Percentiles rank a stretch among this genome's conserved stretches.
These are phyloP conservation scores for Colletotrichum scovillei DNA, from an alignment of 2,329 filamentous ascomycete species.

Conservation along the genomic window DNA sequence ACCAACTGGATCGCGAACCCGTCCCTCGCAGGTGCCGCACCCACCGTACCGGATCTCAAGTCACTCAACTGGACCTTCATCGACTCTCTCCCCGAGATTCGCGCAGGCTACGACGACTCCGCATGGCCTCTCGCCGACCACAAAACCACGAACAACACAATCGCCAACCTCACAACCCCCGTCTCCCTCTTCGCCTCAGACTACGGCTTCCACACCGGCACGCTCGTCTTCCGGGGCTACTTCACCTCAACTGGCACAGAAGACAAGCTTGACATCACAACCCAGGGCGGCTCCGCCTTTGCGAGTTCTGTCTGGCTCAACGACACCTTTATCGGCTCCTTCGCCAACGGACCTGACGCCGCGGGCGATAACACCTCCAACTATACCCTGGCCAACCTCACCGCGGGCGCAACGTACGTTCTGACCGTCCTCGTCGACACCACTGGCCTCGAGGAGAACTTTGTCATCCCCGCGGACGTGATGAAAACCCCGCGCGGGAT, in stretches of 20 bases:
- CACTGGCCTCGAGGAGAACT: conserved; percentile 77
- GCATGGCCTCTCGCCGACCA: conserved; percentile 72
- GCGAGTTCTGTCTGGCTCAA: conserved; percentile 76
- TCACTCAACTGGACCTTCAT: conserved; percentile 74
- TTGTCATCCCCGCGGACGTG: conserved; percentile 65
- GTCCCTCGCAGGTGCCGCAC: conserved; percentile 50
- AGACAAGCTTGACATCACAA: conserved; percentile 64
- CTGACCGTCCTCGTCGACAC: conserved; percentile 79
- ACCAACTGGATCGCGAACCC: conserved; percentile 56
- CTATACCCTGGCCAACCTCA: conserved; percentile 65
- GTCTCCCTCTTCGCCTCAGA: conserved; percentile 76
- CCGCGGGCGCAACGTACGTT: conserved; percentile 63
- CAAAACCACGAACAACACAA: conserved; percentile 70
- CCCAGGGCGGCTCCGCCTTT: conserved; percentile 75
- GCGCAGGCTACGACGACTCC: conserved; percentile 73
- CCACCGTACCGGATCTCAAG: conserved; percentile 66
- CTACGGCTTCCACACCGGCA: conserved; percentile 79
- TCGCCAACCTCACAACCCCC: conserved; percentile 67
- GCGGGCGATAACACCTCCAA: conserved; percentile 63
- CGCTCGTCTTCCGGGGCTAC: conserved; percentile 75
- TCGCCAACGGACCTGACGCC: conserved; percentile 66
- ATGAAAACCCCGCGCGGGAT: conserved; percentile 75
- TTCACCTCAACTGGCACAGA: conserved; percentile 75
- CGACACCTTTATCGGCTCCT: conserved; percentile 69
- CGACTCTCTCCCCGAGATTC: conserved; percentile 78